These are phyloP conservation scores for Angomonas ambiguus DNA, from an alignment of 208 protist genomes.

Conservation along the genomic window DNA sequence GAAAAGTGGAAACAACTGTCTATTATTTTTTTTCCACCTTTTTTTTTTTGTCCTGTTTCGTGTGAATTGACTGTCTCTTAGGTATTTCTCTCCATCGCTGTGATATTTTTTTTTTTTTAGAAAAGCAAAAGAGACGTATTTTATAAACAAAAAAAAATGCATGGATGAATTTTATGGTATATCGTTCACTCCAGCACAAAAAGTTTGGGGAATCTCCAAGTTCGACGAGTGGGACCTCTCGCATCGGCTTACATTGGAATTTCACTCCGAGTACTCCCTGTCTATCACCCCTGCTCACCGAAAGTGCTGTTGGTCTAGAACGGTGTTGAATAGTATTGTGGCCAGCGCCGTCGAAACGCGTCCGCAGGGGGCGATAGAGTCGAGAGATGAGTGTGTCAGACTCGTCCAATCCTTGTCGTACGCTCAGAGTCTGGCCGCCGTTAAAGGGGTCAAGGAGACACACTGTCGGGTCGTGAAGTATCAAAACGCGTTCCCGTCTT, in stretches of 20 bases:
- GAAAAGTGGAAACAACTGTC: not conserved
- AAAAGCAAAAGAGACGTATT: no score
- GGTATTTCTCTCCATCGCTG: no score
- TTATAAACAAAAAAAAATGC: no score
- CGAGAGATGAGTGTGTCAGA: not conserved
- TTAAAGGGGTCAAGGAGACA: not conserved
- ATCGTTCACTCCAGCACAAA: no score
- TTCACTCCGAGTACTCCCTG: not conserved
- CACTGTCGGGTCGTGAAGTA: not conserved
- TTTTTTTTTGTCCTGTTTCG: not conserved
- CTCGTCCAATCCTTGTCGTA: not conserved
- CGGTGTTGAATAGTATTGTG: not conserved
- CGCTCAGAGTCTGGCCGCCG: not conserved
- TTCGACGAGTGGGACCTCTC: not conserved
- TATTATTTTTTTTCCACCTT: slow-evolving; percentile 8
- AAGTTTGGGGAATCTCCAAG: no score
- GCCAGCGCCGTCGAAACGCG: not conserved
- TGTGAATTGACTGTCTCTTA: no score
- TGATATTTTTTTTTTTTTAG: not conserved
- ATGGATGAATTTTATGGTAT: no score
- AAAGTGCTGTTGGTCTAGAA: not conserved
- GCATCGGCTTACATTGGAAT: not conserved
- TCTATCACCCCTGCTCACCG: not conserved
- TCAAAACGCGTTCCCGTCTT: not conserved
- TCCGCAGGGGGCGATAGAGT: not conserved